phyloP scores from a whole-genome alignment of 2,329 filamentous ascomycete genomes.

The Neopestalotiopsis sp. region DNA sequence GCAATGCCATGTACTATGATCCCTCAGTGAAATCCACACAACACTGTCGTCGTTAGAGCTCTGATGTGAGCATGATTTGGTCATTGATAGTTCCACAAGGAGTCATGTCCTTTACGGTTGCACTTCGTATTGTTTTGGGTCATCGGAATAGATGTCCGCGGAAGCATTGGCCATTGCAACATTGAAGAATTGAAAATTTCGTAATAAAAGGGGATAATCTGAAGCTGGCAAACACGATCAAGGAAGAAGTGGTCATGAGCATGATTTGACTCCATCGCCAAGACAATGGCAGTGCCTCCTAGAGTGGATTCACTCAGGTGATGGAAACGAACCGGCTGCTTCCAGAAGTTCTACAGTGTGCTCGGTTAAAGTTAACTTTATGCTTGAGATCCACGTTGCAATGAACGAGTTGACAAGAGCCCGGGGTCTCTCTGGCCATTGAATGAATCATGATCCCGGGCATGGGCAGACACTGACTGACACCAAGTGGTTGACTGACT shows the following conservation, averaged over 20 bases:
- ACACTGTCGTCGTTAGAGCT: no score
- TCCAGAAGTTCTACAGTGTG: neutral
- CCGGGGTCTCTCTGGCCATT: neutral
- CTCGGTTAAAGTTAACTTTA: constrained; percentile 1
- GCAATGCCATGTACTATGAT: no score
- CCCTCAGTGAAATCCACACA: no score
- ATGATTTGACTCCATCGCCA: neutral
- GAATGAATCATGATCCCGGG: neutral
- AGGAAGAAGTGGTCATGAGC: neutral
- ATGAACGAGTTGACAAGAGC: neutral
- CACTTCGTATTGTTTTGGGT: no score
- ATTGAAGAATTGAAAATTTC: no score
- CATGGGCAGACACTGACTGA: neutral
- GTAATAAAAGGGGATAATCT: no score
- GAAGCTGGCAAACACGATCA: neutral
- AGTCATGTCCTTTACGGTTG: no score
- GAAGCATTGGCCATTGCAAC: no score
- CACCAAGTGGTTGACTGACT: no score
- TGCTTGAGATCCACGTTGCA: neutral
- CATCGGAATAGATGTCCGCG: no score
- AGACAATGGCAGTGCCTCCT: neutral
- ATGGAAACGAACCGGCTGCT: neutral
- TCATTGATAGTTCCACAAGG: no score
- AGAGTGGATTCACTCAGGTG: neutral
- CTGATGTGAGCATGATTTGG: no score